Evolutionary conservation across 345 rosid genomes (phyloP).

Genomic region (Schrenkiella parvula): DNA sequence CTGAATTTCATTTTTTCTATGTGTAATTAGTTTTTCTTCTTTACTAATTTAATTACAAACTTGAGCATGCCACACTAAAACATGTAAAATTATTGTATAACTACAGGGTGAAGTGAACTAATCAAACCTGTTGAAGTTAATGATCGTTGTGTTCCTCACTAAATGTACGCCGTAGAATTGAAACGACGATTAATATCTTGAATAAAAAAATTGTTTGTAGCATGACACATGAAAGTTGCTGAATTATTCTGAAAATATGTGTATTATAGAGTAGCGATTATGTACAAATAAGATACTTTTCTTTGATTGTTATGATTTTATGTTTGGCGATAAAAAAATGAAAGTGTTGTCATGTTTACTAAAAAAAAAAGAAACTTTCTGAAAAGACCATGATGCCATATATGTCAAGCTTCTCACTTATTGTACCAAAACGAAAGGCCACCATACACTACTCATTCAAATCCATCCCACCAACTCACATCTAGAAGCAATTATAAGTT

Average conservation of each 20-base stretch:
- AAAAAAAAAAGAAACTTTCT: not conserved
- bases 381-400: conserved; percentile 26
- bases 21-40: not conserved
- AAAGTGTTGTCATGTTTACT: conserved; percentile 1
- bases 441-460: conserved; percentile 71
- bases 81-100: not conserved
- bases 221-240: not conserved
- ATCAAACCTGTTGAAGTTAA: not conserved
- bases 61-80: not conserved
- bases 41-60: not conserved
- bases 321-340: not conserved
- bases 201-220: not conserved
- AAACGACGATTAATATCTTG: not conserved
- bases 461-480: conserved; percentile 96
- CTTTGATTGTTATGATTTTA: not conserved
- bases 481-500: conserved; percentile 79
- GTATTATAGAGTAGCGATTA: not conserved
- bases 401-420: conserved; percentile 35
- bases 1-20: not conserved
- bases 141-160: not conserved
- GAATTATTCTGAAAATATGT: not conserved
- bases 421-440: conserved; percentile 47
- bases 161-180: not conserved
- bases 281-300: not conserved
- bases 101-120: no score